These are phyloP conservation scores for Phlyctochytrium arcticum DNA, from an alignment of 192 early-diverging fungal species.

Conservation along the genomic window DNA sequence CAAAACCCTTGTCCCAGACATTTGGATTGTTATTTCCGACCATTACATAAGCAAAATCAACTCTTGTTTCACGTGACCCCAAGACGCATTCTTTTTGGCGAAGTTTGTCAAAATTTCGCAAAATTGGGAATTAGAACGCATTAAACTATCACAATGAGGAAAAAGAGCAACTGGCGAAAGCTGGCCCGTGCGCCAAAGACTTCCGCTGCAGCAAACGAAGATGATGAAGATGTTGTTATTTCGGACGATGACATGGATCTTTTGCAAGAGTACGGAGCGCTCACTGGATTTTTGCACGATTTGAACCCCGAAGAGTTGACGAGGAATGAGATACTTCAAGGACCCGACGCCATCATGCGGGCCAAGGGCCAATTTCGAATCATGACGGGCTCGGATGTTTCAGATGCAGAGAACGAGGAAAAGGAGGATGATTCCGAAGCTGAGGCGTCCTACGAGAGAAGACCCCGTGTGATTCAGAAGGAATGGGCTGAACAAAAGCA, in stretches of 20 bases:
- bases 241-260: constrained; percentile 73
- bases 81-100: no score
- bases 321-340: constrained; percentile 32
- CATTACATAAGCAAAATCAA: no score
- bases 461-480: constrained; percentile 45
- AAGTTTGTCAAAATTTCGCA: no score
- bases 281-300: constrained; percentile 57
- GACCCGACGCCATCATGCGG: constrained; percentile 29
- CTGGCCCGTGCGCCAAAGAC: neutral
- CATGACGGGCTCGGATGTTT: constrained; percentile 4
- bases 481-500: constrained; percentile 53
- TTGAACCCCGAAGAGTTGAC: constrained; percentile 60
- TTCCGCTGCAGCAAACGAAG: constrained; percentile 10
- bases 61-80: no score
- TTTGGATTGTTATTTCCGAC: no score
- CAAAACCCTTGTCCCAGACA: no score
- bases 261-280: constrained; percentile 61
- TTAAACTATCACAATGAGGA: constrained; percentile 11
- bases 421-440: constrained; percentile 38
- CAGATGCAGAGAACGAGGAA: constrained; percentile 27
- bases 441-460: constrained; percentile 65
- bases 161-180: constrained; percentile 30
- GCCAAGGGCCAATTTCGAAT: constrained; percentile 26
- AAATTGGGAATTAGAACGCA: no score
- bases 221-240: constrained; percentile 57